Evolutionary conservation across 2,329 filamentous ascomycete species (phyloP), one percentile per base, ranked within the genome.

Genomic region (Orbilia brochopaga): DNA sequence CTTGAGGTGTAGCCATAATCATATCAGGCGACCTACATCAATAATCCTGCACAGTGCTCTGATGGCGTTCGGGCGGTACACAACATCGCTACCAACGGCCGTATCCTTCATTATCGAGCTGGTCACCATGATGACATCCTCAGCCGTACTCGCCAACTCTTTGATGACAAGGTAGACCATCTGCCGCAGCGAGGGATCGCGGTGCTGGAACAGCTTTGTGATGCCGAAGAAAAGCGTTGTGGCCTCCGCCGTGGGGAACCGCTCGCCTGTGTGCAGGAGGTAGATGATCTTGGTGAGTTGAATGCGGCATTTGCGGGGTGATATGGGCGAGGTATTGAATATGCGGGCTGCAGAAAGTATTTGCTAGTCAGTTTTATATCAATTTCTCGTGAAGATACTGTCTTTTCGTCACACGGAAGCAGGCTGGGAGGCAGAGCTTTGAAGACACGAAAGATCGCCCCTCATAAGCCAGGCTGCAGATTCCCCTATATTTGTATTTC

Each of bases 31-130:
- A 19, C 65, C 53, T 85, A 93, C 91, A 83, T 97, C 92, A 79
- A 97, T 97, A 78, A 99, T 96, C 76, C 94, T 89, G 83, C 93
- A 97, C 76, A 97, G 84, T 42, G 93, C 92, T 77, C 94, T 86
- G 79, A 97, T 97, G 74, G 94, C 93, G 82, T 99, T 99, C 58
- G 94, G 91, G 78, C 94, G 86, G 83, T 92, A 97, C 64, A 97
- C 87, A 59, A 92, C 89, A 79, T 97, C 94, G 78, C 91, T 97
- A 78, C 92, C 91, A 74, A 95, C 92, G 58, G 92, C 92, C 10
- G 93, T 97, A 80, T 99, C 94, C 84, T 99, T 99, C 94, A 97
- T 99, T 77, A 99, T 97, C 76, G 93, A 97, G 81, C 91, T 96
- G 17, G 94, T 99, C 74, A 97, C 94, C 94, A 99, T 97, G 80